Conservation (phyloP, 73 alveolate genomes). For the Paramecium caudatum region DNA sequence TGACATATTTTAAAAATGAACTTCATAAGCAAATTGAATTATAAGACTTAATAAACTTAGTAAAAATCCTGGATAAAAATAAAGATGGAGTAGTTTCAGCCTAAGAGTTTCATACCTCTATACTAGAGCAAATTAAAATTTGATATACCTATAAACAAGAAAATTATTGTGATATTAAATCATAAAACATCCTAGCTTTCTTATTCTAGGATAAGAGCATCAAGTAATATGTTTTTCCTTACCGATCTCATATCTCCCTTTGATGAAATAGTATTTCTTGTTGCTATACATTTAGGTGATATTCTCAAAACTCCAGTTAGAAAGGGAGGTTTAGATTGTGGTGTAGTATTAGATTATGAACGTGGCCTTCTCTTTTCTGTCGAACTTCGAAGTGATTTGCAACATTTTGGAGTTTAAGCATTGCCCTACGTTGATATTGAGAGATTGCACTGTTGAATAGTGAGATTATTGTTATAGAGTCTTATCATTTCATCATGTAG, state of each 20-base stretch:
- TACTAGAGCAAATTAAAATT: background rate
- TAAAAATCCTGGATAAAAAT: background rate
- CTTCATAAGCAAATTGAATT: background rate
- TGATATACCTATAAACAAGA: conserved; percentile 5
- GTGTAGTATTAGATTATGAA: background rate
- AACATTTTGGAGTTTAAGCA: background rate
- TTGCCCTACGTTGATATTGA: background rate
- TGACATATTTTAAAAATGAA: background rate
- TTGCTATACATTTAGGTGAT: background rate
- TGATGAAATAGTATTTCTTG: background rate
- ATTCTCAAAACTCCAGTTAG: background rate
- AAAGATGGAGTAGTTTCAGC: background rate
- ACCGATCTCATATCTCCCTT: conserved; percentile 16
- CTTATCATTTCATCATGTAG: background rate
- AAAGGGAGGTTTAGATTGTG: background rate
- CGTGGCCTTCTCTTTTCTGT: conserved; percentile 1
- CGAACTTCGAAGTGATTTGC: background rate
- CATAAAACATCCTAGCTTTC: background rate
- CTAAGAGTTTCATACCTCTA: background rate
- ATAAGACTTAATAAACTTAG: background rate
- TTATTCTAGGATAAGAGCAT: background rate
- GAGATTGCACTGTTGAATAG: background rate
- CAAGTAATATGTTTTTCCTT: conserved; percentile 11
- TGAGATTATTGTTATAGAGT: background rate
- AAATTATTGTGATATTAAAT: background rate